Evolutionary conservation across 176 grass and related monocot genomes (phyloP), one percentile per base, ranked within the genome.

Genomic region (Musa troglodytarum): DNA sequence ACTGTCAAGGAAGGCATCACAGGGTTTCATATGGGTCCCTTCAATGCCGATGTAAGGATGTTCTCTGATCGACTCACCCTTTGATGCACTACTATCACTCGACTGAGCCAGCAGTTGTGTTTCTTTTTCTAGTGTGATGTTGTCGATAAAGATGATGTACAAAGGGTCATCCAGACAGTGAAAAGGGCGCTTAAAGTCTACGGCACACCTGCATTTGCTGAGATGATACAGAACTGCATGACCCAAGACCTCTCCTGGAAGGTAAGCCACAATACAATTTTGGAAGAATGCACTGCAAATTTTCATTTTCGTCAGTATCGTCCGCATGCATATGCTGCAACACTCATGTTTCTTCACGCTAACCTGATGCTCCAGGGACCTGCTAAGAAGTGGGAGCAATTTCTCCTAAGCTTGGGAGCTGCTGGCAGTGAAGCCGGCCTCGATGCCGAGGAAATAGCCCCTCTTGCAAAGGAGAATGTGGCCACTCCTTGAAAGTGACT

Each of bases 221-320:
- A 81, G 63, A 98, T 98, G 94, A 85, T 89, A 69, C 81, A 72
- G 77, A 98, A 98, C 71, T 98, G 94, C 84, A 98, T 98, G 88
- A 67, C 61, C 16, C 90, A 86, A 87, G 94, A 98, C 10, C 84
- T 98, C 57, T 98, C 90, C 9, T 98, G 94, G 94, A 93, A 98
- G 90, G 93, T 96, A 75, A 77, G n/a, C 53, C 13, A 0, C 9
- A 17, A 55, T 1, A 3, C 17, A 28, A 8, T 70, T 6, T 43
- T 0, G 4, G 4, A 43, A 43, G 34, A 43, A 5, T 6, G 34
- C 34, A 5, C 4, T 43, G 34, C 34, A 43, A 43, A 43, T 6
- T 43, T 43, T 43, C 2, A 29, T 29, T 29, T 29, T 29, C 29
- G 2, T 29, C 2, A 3, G 2, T 29, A 29, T 29, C 28, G 2